Evolutionary conservation across 768 basidiomycete genomes (phyloP), one percentile per base, ranked within the genome.

Genomic region (Russula griseocarnosa): DNA sequence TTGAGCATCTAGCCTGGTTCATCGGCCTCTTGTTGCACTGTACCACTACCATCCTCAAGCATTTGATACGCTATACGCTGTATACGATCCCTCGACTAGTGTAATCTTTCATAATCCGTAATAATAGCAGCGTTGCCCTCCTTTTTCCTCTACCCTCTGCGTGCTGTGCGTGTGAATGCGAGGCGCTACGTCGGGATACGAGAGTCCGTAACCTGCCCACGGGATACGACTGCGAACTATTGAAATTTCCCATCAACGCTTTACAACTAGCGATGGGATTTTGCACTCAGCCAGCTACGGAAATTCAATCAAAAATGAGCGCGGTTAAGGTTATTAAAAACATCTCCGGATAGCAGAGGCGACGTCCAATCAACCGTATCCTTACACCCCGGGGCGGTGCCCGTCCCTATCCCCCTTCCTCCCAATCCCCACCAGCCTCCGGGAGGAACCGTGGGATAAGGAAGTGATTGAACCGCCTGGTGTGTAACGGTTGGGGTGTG

Each of bases 11-110:
- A n/a, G 59, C n/a, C 55, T 65, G 47, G 47, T 55, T 38, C 64
- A 65, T 65, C 16, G 36, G 38, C 47, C 53, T 55, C 63, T 58
- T 59, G 44, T 54, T 65, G 64, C 64, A 65, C 55, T 65, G 64
- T 65, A 65, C 55, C 50, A 65, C 28, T 34, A 65, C 60, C 64
- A 65, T 65, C 63, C 58, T n/a, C 63, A 65, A 42, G 50, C 54
- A 65, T 65, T 61, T 51, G 59, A 56, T 65, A 65, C 64, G 55
- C 60, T 65, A 65, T 44, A 56, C 55, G 24, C 55, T 61, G 63
- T 65, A 65, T 65, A 65, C 38, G 52, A 60, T 38, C 26, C 28
- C 18, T 65, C 22, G 47, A 51, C 49, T 65, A 65, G n/a, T 36
- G 22, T 65, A 65, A 28, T 3, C 50, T 28, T 47, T 42, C 64